These are phyloP conservation scores for Fonsecaea nubica DNA, from an alignment of 2,329 filamentous ascomycete genomes.

Conservation along the genomic window DNA sequence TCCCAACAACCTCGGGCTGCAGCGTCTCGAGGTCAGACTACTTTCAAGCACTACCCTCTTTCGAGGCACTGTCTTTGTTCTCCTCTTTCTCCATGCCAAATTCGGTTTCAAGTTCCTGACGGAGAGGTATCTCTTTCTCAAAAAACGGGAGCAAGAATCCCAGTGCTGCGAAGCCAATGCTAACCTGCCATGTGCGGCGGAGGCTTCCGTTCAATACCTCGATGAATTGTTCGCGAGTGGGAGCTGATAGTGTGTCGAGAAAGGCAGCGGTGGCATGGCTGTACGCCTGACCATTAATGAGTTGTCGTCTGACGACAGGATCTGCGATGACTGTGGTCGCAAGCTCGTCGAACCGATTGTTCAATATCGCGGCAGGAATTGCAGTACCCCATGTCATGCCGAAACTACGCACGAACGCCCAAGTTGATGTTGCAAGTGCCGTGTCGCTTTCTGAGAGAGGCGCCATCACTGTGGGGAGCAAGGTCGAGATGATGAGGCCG, in stretches of 20 bases:
- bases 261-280: constrained; percentile 20
- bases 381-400: constrained; percentile 43
- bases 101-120: constrained; percentile 34
- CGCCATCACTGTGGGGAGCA: constrained; percentile 41
- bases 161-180: constrained; percentile 32
- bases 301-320: background rate
- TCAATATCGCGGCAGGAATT: constrained; percentile 44
- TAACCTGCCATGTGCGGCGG: constrained; percentile 34
- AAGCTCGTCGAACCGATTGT: constrained; percentile 34
- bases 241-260: constrained; percentile 13
- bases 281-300: constrained; percentile 17
- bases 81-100: constrained; percentile 18
- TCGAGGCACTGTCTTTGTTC: background rate
- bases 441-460: constrained; percentile 38
- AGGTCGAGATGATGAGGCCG: constrained; percentile 33
- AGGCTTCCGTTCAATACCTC: constrained; percentile 29
- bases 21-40: background rate
- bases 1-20: no score
- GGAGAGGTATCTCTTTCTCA: constrained; percentile 34
- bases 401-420: constrained; percentile 42
- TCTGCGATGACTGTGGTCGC: constrained; percentile 2
- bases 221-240: constrained; percentile 22
- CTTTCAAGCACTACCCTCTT: background rate
- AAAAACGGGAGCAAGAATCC: constrained; percentile 32
- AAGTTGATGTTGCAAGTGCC: constrained; percentile 39